Evolutionary conservation across 805 yeast species (phyloP).

Genomic region (Pichia paraexigua): DNA sequence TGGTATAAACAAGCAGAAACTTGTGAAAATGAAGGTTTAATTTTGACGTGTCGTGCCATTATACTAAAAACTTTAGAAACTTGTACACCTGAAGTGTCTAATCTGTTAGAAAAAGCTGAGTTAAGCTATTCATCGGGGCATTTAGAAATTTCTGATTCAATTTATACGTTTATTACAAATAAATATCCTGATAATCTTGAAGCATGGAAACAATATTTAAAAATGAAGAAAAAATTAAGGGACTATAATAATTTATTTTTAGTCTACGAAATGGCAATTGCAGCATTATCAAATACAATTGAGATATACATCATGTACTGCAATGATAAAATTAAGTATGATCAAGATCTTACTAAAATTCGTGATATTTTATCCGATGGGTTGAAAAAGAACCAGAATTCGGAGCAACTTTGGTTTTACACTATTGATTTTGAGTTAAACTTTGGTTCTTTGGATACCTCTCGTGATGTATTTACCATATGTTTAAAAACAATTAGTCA

Average conservation of each 20-base stretch:
- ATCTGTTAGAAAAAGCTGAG: conserved; percentile 26
- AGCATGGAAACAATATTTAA: conserved; percentile 43
- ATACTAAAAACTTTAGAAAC: conserved; percentile 27
- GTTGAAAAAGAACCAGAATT: conserved; percentile 33
- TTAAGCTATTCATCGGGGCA: conserved; percentile 16
- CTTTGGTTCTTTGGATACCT: conserved; percentile 30
- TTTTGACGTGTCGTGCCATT: conserved; percentile 46
- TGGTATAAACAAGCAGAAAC: conserved; percentile 54
- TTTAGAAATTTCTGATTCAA: conserved; percentile 36
- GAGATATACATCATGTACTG: conserved; percentile 62
- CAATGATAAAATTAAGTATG: conserved; percentile 51
- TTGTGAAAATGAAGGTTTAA: conserved; percentile 41
- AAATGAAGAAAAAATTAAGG: conserved; percentile 25
- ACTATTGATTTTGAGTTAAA: conserved; percentile 56
- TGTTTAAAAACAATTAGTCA: conserved; percentile 10
- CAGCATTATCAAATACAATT: conserved; percentile 40
- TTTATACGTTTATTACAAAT: conserved; percentile 39
- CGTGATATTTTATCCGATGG: conserved; percentile 45
- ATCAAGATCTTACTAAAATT: conserved; percentile 43
- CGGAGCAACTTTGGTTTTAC: conserved; percentile 62
- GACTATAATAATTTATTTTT: conserved; percentile 29
- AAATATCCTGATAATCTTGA: conserved; percentile 38
- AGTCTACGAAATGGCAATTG: conserved; percentile 48
- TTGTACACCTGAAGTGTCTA: not conserved
- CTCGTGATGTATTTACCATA: conserved; percentile 29